Conservation (phyloP, 495 filamentous ascomycete genomes). For the Aspergillus baeticus region DNA sequence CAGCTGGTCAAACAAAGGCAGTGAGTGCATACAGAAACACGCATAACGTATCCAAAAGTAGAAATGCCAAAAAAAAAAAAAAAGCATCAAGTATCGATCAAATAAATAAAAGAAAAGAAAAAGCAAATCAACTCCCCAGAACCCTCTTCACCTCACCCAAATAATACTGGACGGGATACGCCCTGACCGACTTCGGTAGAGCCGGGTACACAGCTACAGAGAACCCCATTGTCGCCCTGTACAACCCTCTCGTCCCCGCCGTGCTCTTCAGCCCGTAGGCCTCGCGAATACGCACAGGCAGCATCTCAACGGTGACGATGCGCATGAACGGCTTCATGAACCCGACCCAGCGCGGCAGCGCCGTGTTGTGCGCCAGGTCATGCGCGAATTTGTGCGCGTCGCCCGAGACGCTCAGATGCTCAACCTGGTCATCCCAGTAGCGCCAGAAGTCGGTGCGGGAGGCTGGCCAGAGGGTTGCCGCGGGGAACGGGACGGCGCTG, state of each 20-base stretch:
- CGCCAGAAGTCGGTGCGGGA: constrained; percentile 37
- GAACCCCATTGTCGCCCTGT: constrained; percentile 38
- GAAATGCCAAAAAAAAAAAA: background rate
- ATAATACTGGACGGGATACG: constrained; percentile 33
- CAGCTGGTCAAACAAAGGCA: no score
- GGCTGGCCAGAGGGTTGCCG: constrained; percentile 33
- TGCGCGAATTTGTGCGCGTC: constrained; percentile 35
- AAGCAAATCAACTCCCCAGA: constrained; percentile 26
- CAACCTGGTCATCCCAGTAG: constrained; percentile 42
- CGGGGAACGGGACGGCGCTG: constrained; percentile 18
- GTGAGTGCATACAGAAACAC: no score
- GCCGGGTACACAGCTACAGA: constrained; percentile 40
- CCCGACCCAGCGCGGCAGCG: constrained; percentile 36
- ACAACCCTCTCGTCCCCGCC: constrained; percentile 28
- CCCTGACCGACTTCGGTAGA: constrained; percentile 31
- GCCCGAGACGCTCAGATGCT: constrained; percentile 28
- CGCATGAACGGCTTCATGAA: constrained; percentile 35
- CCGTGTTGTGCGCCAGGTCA: constrained; percentile 26
- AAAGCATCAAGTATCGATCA: background rate
- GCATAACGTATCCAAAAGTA: background rate
- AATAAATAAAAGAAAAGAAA: background rate
- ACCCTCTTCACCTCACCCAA: constrained; percentile 28
- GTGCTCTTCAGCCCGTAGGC: constrained; percentile 41
- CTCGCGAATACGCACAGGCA: constrained; percentile 37
- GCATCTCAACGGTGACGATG: constrained; percentile 40